phyloP scores from a whole-genome alignment of 345 rosid genomes.

The Eutrema heterophyllum region DNA sequence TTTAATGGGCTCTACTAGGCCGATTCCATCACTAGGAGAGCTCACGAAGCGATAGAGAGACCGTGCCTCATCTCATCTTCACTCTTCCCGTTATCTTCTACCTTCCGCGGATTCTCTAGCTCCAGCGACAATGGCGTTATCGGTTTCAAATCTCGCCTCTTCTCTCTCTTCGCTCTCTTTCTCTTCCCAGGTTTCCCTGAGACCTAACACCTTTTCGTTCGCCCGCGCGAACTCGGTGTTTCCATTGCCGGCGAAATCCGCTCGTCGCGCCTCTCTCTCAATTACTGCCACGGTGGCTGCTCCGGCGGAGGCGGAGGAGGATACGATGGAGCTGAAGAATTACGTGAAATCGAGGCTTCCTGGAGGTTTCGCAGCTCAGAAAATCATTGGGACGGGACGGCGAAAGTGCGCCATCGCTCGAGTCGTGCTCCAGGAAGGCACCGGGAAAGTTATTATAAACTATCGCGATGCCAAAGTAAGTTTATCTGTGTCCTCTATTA shows the following conservation, averaged over 20 bases:
- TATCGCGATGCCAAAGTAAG: constrained; percentile 81
- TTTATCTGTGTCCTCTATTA: no score
- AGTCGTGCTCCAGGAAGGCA: constrained; percentile 93
- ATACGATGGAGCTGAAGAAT: constrained; percentile 50
- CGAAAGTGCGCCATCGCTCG: constrained; percentile 89
- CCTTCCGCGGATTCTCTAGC: background rate
- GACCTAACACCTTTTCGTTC: constrained; percentile 38
- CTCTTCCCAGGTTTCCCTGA: constrained; percentile 62
- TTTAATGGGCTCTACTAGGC: background rate
- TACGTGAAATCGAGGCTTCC: constrained; percentile 85
- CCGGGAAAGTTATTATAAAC: constrained; percentile 76
- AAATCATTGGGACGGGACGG: constrained; percentile 83
- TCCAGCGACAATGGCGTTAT: constrained; percentile 44
- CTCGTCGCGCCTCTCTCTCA: constrained; percentile 36
- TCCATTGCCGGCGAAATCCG: constrained; percentile 28
- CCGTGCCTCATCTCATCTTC: background rate
- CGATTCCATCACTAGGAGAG: background rate
- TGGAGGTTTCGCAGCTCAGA: constrained; percentile 90
- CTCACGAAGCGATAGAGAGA: constrained; percentile 6
- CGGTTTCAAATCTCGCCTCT: constrained; percentile 54
- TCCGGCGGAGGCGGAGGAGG: constrained; percentile 38
- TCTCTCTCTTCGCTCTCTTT: constrained; percentile 77
- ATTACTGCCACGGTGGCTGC: constrained; percentile 52
- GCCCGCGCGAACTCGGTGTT: constrained; percentile 30
- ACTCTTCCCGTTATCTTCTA: constrained; percentile 4